Evolutionary conservation across 2,329 filamentous ascomycete genomes (phyloP).

Genomic region (Orbilia blumenaviensis): DNA sequence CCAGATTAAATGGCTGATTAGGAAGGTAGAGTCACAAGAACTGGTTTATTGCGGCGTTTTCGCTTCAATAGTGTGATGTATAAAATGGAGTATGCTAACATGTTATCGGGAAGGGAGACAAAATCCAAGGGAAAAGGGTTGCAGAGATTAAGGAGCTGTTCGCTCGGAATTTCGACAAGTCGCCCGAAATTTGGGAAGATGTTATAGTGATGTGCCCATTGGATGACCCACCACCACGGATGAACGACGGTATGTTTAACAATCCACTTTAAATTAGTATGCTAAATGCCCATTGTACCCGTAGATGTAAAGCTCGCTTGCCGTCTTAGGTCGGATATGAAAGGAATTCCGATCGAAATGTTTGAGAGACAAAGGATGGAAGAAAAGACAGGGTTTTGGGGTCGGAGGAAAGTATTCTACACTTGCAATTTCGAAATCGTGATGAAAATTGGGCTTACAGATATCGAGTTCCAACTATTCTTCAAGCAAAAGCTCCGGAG

Average conservation of each 20-base stretch:
- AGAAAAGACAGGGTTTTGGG: constrained; percentile 1
- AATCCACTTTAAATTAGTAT: no score
- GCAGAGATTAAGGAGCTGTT: constrained; percentile 31
- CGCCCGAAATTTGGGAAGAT: constrained; percentile 31
- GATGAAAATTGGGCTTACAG: constrained; percentile 48
- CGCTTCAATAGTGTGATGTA: no score
- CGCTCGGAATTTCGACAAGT: constrained; percentile 34
- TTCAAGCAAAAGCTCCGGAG: constrained; percentile 44
- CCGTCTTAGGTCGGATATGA: constrained; percentile 30
- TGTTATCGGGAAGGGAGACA: constrained; percentile 28
- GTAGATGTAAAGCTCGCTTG: constrained; percentile 43
- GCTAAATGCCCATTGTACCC: background rate
- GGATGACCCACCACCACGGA: constrained; percentile 21
- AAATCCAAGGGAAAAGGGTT: constrained; percentile 24
- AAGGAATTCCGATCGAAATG: constrained; percentile 34
- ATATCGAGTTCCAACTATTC: constrained; percentile 45
- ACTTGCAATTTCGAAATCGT: constrained; percentile 39
- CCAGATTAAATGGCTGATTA: constrained; percentile 35
- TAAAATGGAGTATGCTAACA: no score
- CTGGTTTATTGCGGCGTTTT: no score
- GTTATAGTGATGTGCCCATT: constrained; percentile 37
- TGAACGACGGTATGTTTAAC: constrained; percentile 26
- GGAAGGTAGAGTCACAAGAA: constrained; percentile 4
- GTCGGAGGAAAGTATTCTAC: constrained; percentile 16
- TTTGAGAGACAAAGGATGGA: constrained; percentile 25